Evolutionary conservation across 2,329 filamentous ascomycete species (phyloP).

Genomic region (Fusarium camptoceras): DNA sequence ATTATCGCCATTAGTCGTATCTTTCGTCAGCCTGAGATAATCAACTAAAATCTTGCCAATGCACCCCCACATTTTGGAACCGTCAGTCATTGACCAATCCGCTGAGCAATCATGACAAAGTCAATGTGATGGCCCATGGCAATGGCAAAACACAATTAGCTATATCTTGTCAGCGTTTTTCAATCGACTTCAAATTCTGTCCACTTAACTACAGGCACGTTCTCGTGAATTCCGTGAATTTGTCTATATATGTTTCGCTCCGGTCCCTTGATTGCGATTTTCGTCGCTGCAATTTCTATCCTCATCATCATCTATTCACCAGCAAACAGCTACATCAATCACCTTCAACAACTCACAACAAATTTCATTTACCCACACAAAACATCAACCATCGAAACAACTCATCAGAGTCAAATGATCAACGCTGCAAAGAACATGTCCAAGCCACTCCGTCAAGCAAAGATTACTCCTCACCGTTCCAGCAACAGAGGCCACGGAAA

Average conservation of each 20-base stretch:
- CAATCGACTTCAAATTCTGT: constrained; percentile 40
- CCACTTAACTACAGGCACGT: constrained; percentile 31
- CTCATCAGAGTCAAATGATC: constrained; percentile 46
- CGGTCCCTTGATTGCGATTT: constrained; percentile 50
- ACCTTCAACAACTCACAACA: constrained; percentile 39
- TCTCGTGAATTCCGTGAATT: constrained; percentile 43
- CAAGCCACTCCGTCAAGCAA: constrained; percentile 73
- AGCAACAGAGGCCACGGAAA: constrained; percentile 78
- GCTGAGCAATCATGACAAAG: constrained; percentile 44
- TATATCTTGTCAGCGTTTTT: constrained; percentile 46
- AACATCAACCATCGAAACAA: constrained; percentile 6
- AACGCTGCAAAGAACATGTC: constrained; percentile 65
- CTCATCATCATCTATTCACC: constrained; percentile 49
- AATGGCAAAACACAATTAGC: constrained; percentile 23
- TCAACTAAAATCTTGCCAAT: constrained; percentile 17
- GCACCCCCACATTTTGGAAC: constrained; percentile 5
- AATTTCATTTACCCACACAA: constrained; percentile 31
- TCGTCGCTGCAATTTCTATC: constrained; percentile 55
- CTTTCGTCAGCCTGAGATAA: constrained; percentile 39
- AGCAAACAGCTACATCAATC: constrained; percentile 42
- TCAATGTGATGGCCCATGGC: constrained; percentile 7
- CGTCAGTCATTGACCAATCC: constrained; percentile 31
- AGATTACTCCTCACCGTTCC: constrained; percentile 80
- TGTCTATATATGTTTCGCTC: constrained; percentile 56
- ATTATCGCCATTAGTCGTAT: neutral